phyloP scores from a whole-genome alignment of 495 filamentous ascomycete genomes.

The Penicillium tannophilum region DNA sequence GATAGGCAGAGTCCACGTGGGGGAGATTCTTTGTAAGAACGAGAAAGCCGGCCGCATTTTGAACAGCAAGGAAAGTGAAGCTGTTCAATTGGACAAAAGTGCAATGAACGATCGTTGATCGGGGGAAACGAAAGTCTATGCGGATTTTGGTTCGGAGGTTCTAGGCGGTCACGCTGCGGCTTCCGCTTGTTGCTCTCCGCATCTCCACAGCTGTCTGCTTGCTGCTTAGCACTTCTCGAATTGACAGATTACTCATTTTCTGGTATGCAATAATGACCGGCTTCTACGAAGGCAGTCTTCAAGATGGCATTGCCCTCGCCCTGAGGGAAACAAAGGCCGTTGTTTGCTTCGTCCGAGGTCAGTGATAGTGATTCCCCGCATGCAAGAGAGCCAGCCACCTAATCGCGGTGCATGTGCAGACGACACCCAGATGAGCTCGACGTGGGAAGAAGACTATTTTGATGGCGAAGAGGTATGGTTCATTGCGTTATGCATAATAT shows the following conservation, averaged over 20 bases:
- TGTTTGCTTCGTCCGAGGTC: constrained; percentile 70
- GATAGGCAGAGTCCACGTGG: constrained; percentile 24
- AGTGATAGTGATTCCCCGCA: constrained; percentile 53
- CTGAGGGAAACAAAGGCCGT: constrained; percentile 66
- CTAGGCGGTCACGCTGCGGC: constrained; percentile 26
- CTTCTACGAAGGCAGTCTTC: constrained; percentile 79
- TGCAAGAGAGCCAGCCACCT: constrained; percentile 27
- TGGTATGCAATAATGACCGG: constrained; percentile 43
- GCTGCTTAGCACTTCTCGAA: neutral
- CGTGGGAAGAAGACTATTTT: constrained; percentile 80
- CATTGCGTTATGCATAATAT: neutral
- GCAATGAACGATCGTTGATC: neutral
- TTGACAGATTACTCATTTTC: neutral
- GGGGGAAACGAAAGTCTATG: neutral
- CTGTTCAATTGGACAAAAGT: constrained; percentile 1
- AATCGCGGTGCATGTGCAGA: constrained; percentile 48
- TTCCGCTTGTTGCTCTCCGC: constrained; percentile 17
- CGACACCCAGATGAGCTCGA: constrained; percentile 60
- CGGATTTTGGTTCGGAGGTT: constrained; percentile 13
- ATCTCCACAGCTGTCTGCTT: constrained; percentile 18
- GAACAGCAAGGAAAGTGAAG: neutral
- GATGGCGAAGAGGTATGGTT: constrained; percentile 55
- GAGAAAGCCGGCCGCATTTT: constrained; percentile 39
- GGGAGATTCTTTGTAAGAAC: constrained; percentile 28
- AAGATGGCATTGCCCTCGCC: constrained; percentile 75